A percentile compares a stretch with the other conserved stretches of the same genome.
These are phyloP conservation scores for Saccharomycopsis crataegensis DNA, from an alignment of 1,139 yeast genomes.

Conservation along the genomic window DNA sequence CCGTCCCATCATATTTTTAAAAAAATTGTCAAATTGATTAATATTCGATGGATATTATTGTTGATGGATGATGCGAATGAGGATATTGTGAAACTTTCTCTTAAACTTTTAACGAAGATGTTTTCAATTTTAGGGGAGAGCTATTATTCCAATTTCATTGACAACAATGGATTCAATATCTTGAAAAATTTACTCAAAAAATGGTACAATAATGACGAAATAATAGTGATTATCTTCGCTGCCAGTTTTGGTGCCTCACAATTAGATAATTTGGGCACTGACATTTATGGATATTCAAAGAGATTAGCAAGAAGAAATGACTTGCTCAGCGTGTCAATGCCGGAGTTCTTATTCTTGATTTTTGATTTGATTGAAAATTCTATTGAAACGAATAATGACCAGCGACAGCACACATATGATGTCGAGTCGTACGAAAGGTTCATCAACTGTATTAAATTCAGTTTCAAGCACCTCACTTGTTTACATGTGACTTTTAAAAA, in stretches of 20 bases:
- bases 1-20: constrained; percentile 24
- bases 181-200: constrained; percentile 38
- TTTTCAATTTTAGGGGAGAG: constrained; percentile 41
- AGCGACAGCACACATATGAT: not conserved
- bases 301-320: constrained; percentile 20
- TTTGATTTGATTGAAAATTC: constrained; percentile 27
- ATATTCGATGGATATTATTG: constrained; percentile 61
- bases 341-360: constrained; percentile 27
- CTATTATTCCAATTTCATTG: constrained; percentile 43
- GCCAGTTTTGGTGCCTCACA: constrained; percentile 37
- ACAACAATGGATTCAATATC: constrained; percentile 48
- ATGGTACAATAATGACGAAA: constrained; percentile 39
- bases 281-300: constrained; percentile 19
- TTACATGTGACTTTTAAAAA: constrained; percentile 8
- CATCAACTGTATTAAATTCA: constrained; percentile 11
- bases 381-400: constrained; percentile 8
- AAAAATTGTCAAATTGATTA: constrained; percentile 48
- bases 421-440: constrained; percentile 11
- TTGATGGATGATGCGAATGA: constrained; percentile 38
- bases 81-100: constrained; percentile 38
- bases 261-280: constrained; percentile 19
- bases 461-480: constrained; percentile 14
- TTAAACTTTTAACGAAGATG: constrained; percentile 44
- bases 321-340: constrained; percentile 25
- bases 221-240: constrained; percentile 31